Evolutionary conservation across 768 basidiomycete species (phyloP), one percentile per base, ranked within the genome.

Genomic region (Bullera alba): DNA sequence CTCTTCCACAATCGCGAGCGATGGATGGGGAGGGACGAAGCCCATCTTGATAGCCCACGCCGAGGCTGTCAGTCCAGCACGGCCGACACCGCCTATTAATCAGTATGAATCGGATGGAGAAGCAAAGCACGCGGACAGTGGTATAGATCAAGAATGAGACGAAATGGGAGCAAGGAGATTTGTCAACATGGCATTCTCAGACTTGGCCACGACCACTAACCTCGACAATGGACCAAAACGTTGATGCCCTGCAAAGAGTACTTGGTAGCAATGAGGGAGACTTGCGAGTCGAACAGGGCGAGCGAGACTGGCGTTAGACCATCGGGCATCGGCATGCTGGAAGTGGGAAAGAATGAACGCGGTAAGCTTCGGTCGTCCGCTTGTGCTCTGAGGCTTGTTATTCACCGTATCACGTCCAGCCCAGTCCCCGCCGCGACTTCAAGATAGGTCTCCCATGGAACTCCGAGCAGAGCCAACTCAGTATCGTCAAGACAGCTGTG

Each of bases 11-110:
- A 60, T 19, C 22, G 46, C 30, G n/a, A 62, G 50, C 29, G 66
- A 65, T 10, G 65, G 48, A 79, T 74, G 82, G 80, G 86, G 23
- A 82, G 86, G 63, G 80, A 92, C 65, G n/a, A 95, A 77, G 3
- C 91, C 92, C 54, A 95, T 81, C 70, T 87, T 88, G 51, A 93
- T 77, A 68, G 87, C 78, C 92, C 92, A 96, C 63, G 86, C 89
- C 58, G 85, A 87, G 1, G 90, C 91, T 38, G 96, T 78, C 22
- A 96, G 78, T 0, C 92, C 93, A 0, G 92, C 93, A 16, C 92
- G 80, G 2, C 92, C 92, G 5, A 97, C 85, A 3, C 93, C 93
- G 46, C 66, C 67, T 69, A 27, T 7, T 8, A 43, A 6, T 35
- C n/a, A n/a, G 46, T n/a, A 25, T 38, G 32, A n/a, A n/a, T n/a